These are phyloP conservation scores for Pelargonium cotyledonis DNA, from an alignment of 441 rosid genomes.

Conservation along the genomic window DNA sequence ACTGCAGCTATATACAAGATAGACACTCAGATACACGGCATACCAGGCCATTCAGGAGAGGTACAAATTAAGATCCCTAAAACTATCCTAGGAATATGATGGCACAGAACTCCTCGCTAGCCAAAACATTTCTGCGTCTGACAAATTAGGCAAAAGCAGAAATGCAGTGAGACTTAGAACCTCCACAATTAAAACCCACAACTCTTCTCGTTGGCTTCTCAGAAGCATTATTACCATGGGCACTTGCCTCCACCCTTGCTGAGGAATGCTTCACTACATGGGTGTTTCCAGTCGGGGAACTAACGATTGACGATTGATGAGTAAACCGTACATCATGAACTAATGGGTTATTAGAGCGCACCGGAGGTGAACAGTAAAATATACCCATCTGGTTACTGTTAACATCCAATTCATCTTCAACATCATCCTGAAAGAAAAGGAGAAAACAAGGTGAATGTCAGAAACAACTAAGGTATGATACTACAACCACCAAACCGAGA, in stretches of 20 bases:
- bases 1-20: background rate
- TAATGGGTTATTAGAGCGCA: conserved; percentile 3
- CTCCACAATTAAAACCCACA: background rate
- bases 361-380: conserved; percentile 1
- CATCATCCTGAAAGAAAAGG: background rate
- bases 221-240: background rate
- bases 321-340: conserved; percentile 8
- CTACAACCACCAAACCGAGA: background rate
- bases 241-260: background rate
- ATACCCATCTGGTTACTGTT: background rate
- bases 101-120: background rate
- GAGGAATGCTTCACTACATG: background rate
- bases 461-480: background rate
- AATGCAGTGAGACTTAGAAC: conserved; percentile 3
- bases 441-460: background rate
- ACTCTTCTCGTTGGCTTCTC: background rate
- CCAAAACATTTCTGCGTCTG: background rate
- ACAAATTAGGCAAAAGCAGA: conserved; percentile 6
- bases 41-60: background rate
- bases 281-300: background rate
- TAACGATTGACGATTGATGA: background rate
- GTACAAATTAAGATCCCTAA: background rate
- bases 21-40: background rate
- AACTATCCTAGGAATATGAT: background rate
- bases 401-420: conserved; percentile 6